These are phyloP conservation scores for Theileria orientalis DNA, from an alignment of 169 alveolate genomes.

Conservation along the genomic window DNA sequence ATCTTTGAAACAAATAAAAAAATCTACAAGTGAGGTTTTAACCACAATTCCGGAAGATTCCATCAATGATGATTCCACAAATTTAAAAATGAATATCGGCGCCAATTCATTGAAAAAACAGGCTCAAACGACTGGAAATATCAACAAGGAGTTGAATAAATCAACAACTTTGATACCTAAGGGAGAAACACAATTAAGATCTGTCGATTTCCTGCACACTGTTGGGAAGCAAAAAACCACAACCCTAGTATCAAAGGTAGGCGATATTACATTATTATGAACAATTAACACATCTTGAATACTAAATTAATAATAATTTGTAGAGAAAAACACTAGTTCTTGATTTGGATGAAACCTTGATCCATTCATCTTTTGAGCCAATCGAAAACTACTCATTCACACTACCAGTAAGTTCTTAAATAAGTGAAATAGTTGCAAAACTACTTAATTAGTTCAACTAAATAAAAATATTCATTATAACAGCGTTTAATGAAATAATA, in stretches of 20 bases:
- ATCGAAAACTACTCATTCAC: constrained; percentile 45
- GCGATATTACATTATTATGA: too few species aligned
- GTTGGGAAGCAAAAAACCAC: too few species aligned
- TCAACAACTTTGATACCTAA: neutral
- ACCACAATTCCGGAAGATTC: neutral
- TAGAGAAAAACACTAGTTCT: constrained; percentile 70
- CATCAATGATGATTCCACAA: neutral
- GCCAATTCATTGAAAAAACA: too few species aligned
- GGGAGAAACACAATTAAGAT: too few species aligned
- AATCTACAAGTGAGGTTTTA: too few species aligned
- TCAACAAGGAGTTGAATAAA: neutral
- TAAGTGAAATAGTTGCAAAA: neutral
- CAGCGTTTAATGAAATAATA: neutral
- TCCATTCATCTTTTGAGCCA: constrained; percentile 50
- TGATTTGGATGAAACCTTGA: constrained; percentile 73
- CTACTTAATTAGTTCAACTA: neutral
- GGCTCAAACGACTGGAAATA: too few species aligned
- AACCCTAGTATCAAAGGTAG: too few species aligned
- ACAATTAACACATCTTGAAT: too few species aligned
- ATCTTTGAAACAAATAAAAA: neutral
- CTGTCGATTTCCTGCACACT: too few species aligned
- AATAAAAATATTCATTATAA: neutral
- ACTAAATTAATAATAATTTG: neutral
- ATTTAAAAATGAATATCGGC: too few species aligned
- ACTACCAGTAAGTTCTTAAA: constrained; percentile 37